phyloP scores from a whole-genome alignment of 257 asterid genomes.

The Lycium ferocissimum region DNA sequence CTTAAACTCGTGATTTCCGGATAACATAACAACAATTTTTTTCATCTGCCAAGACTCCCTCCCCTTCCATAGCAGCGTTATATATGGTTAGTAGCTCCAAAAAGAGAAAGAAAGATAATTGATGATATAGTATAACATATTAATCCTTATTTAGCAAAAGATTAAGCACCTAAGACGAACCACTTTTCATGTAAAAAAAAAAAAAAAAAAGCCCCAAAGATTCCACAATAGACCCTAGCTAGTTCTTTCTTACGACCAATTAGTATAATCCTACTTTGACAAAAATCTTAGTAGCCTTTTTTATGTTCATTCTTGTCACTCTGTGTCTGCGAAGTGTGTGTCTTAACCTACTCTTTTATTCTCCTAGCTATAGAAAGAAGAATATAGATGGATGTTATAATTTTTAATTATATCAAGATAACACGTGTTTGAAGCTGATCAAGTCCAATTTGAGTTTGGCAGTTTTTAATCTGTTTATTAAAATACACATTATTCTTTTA shows the following conservation, averaged over 20 bases:
- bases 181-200: slow-evolving; percentile 1
- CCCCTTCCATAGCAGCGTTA: neutral
- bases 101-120: too few species aligned
- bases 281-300: neutral
- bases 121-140: neutral
- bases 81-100: too few species aligned
- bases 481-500: too few species aligned
- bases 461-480: neutral
- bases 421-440: neutral
- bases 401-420: neutral
- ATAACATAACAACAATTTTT: neutral
- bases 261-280: slow-evolving; percentile 24
- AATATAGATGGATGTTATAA: neutral
- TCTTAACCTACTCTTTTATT: slow-evolving; percentile 5
- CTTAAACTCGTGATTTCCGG: neutral
- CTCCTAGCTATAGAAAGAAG: neutral
- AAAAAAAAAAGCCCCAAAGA: neutral
- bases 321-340: neutral
- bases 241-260: neutral
- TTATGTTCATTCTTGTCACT: slow-evolving; percentile 11
- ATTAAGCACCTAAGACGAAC: slow-evolving; percentile 14
- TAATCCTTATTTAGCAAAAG: slow-evolving; percentile 9
- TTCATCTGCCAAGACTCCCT: neutral
- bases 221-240: neutral
- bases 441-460: neutral